These are phyloP conservation scores for Colletotrichum camelliae DNA, from an alignment of 2,329 filamentous ascomycete species.

Conservation along the genomic window DNA sequence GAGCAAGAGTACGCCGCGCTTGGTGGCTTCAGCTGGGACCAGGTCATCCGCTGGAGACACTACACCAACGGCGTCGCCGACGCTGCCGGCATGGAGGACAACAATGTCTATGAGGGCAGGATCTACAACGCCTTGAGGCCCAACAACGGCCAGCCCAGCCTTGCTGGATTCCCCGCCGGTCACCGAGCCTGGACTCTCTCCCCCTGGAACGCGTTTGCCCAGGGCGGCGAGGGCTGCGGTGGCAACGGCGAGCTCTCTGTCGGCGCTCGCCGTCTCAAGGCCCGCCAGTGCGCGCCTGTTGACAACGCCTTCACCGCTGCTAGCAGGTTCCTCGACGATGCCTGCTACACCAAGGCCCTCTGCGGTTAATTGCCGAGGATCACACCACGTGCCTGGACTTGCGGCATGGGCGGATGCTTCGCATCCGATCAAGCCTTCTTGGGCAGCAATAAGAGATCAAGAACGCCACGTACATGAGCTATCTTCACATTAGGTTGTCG, in stretches of 20 bases:
- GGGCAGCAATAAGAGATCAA: neutral
- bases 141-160: neutral
- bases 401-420: neutral
- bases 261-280: neutral
- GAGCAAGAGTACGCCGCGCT: neutral
- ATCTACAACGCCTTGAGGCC: neutral
- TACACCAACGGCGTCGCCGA: neutral
- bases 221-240: neutral
- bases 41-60: neutral
- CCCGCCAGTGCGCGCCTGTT: neutral
- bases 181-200: neutral
- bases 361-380: neutral
- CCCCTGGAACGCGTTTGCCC: neutral
- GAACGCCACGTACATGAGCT: neutral
- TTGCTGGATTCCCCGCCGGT: neutral
- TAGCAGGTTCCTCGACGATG: neutral
- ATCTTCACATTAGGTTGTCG: fast-evolving
- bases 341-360: neutral
- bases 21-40: neutral
- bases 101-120: neutral
- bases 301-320: neutral
- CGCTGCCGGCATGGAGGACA: neutral
- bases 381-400: neutral
- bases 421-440: fast-evolving
- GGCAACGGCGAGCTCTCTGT: neutral